Conservation (phyloP, 139 green algal species). For the Micromonas pusilla region DNA sequence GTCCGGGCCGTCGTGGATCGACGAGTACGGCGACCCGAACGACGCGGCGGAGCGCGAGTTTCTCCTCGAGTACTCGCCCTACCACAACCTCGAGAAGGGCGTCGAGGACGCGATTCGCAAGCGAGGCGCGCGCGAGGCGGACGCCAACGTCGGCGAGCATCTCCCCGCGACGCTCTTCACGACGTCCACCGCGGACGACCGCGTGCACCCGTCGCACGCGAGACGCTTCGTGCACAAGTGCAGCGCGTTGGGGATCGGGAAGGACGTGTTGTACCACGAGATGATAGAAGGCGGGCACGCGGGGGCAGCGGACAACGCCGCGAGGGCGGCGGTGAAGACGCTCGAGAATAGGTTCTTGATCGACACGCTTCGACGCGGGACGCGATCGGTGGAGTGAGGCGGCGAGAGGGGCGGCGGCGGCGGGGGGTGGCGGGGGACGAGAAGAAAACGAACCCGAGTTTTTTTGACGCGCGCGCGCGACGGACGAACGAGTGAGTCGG, state of each 20-base stretch:
- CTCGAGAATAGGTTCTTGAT: conserved; percentile 10
- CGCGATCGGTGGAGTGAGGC: not conserved
- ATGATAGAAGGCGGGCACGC: conserved; percentile 25
- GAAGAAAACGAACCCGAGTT: no score
- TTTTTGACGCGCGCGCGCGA: no score
- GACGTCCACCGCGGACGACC: conserved; percentile 14
- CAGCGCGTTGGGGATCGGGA: not conserved
- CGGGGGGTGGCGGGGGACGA: no score
- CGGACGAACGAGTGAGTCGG: no score
- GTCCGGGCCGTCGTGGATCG: conserved; percentile 14
- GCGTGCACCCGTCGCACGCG: conserved; percentile 25
- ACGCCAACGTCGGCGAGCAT: not conserved
- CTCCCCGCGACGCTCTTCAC: conserved; percentile 18
- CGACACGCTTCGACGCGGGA: not conserved
- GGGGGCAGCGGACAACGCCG: conserved; percentile 10
- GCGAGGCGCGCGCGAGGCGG: not conserved
- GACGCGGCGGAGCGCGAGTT: not conserved
- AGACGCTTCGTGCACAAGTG: conserved; percentile 1
- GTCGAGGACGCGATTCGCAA: not conserved
- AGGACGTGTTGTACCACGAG: conserved; percentile 23
- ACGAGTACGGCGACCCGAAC: conserved; percentile 21
- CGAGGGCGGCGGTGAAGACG: not conserved
- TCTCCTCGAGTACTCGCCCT: not conserved
- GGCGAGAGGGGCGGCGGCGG: no score
- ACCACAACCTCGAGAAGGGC: conserved; percentile 8